phyloP scores from a whole-genome alignment of 495 filamentous ascomycete genomes.

The Trichocladium antarcticum region DNA sequence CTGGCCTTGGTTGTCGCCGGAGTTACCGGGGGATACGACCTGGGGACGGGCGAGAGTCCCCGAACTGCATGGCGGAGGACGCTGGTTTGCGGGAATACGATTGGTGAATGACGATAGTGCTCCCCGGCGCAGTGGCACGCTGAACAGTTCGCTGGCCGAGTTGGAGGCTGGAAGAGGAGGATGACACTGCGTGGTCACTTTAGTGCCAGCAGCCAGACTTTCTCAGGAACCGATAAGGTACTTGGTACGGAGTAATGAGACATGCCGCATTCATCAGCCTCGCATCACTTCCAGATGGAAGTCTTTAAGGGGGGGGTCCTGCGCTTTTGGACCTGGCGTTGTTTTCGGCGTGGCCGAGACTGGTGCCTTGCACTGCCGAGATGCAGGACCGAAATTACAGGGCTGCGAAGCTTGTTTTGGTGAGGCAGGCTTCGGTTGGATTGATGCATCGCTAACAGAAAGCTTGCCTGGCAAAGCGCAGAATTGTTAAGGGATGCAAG shows the following conservation, averaged over 20 bases:
- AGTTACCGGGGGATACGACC: conserved; percentile 4
- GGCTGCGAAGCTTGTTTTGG: neutral
- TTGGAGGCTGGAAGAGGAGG: conserved; percentile 1
- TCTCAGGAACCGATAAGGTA: too few species aligned
- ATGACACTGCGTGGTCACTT: neutral
- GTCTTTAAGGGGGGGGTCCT: too few species aligned
- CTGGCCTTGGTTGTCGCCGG: conserved; percentile 3
- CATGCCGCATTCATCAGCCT: too few species aligned
- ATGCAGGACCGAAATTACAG: conserved; percentile 6
- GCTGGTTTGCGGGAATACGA: neutral
- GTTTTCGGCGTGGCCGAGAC: too few species aligned
- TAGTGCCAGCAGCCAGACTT: too few species aligned
- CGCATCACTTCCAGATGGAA: too few species aligned
- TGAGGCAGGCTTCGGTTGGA: neutral
- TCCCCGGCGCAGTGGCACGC: neutral
- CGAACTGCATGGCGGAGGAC: conserved; percentile 5
- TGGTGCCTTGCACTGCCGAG: too few species aligned
- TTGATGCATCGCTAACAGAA: neutral
- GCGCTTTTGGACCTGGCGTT: too few species aligned
- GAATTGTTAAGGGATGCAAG: neutral
- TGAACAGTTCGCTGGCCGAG: conserved; percentile 10
- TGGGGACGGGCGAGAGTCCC: conserved; percentile 6
- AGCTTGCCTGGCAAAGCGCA: neutral
- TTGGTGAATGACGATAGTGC: neutral
- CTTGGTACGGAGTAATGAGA: too few species aligned